A percentile compares a stretch with the other conserved stretches of the same genome.
phyloP scores from a whole-genome alignment of 2,329 filamentous ascomycete genomes.

The Beauveria caledonica region DNA sequence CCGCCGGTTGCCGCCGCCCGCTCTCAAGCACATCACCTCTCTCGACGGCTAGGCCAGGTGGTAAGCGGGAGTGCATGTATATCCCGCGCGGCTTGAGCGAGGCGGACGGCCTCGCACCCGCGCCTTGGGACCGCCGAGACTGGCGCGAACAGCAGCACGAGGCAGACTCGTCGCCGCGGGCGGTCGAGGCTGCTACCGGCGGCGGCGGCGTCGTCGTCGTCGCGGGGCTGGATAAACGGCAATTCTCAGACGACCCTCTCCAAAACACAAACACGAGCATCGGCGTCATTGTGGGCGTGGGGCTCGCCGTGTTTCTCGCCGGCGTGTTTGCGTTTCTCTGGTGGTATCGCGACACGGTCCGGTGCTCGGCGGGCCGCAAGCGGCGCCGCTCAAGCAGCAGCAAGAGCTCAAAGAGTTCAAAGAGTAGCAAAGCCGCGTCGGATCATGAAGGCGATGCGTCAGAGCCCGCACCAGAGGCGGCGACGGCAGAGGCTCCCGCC shows the following conservation, averaged over 20 bases:
- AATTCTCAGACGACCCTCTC: constrained; percentile 17
- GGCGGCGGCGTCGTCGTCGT: not conserved
- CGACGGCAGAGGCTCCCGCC: not conserved
- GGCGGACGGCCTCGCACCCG: not conserved
- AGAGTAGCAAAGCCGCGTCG: constrained; percentile 21
- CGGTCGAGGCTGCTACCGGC: not conserved
- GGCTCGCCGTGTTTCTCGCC: constrained; percentile 32
- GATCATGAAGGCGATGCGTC: constrained; percentile 1
- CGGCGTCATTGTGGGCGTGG: constrained; percentile 34
- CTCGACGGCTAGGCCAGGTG: not conserved
- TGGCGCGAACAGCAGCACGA: not conserved
- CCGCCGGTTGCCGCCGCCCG: not conserved
- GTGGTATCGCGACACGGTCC: constrained; percentile 31
- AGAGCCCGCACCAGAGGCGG: not conserved
- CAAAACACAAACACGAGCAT: constrained; percentile 33
- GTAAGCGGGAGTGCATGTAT: constrained; percentile 8
- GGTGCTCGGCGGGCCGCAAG: constrained; percentile 23
- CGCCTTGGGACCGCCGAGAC: not conserved
- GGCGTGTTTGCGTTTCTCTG: constrained; percentile 30
- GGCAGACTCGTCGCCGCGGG: not conserved
- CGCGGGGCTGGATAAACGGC: constrained; percentile 1
- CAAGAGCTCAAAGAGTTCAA: constrained; percentile 30
- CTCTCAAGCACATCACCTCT: not conserved
- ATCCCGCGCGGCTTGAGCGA: not conserved
- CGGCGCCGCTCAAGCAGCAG: constrained; percentile 19